Evolutionary conservation across 106 monocot species (phyloP), one percentile per base, ranked within the genome.

Genomic region (Amphibolis antarctica): DNA sequence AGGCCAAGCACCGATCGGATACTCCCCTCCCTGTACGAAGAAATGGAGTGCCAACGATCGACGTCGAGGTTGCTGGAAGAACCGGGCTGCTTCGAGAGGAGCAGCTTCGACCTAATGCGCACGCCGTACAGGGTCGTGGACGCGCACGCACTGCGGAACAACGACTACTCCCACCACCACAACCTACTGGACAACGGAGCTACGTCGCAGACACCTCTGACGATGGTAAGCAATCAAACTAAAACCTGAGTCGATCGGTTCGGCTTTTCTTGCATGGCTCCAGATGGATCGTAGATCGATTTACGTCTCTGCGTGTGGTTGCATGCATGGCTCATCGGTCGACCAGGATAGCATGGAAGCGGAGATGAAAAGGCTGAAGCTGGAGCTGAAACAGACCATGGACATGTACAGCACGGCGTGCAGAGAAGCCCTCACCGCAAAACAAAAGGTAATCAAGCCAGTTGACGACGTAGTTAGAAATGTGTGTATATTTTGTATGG

Each of bases 391-490:
- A 71, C 84, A 85, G 28, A 88, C 88, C 1, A 82, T 88, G 84
- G 82, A 88, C 26, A 85, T 88, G 88, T 88, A 88, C 69, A 79
- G 73, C 56, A 79, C 75, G 0, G 88, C 88, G 42, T 88, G 88
- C 81, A 78, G 54, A 69, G 88, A 88, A 75, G 88, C 88, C 20
- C 65, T 85, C 15, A 71, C 62, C 0, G 84, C 88, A 7, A 79
- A 79, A 58, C 88, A 85, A 10, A 71, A 83, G 77, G 82, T 79
- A 53, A 43, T n/a, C n/a, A n/a, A n/a, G n/a, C n/a, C n/a, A n/a
- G n/a, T n/a, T n/a, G n/a, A n/a, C n/a, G n/a, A n/a, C n/a, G n/a
- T n/a, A n/a, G n/a, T n/a, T n/a, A n/a, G n/a, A n/a, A n/a, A n/a
- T n/a, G n/a, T n/a, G n/a, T n/a, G n/a, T n/a, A n/a, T n/a, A n/a